Conservation (phyloP, 345 rosid species). For the Gossypium longicalyx region DNA sequence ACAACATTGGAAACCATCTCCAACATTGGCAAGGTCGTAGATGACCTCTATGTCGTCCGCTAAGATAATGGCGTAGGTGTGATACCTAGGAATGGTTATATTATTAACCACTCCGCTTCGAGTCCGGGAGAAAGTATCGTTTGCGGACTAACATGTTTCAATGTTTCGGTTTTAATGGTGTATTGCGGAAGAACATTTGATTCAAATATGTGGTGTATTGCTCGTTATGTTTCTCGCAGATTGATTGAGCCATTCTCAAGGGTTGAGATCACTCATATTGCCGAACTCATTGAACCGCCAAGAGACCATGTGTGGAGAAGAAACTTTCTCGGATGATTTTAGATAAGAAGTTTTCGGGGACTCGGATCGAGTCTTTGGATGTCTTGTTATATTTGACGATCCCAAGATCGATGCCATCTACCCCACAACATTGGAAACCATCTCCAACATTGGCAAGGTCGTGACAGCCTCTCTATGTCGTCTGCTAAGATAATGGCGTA, state of each 20-base stretch:
- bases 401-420: slow-evolving; percentile 86
- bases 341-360: slow-evolving; percentile 95
- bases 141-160: background rate
- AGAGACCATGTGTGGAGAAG: slow-evolving; percentile 83
- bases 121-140: background rate
- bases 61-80: slow-evolving; percentile 59
- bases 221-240: too few relatives aligned
- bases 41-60: slow-evolving; percentile 93
- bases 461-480: slow-evolving; percentile 81
- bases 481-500: slow-evolving; percentile 88
- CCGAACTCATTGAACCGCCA: slow-evolving; percentile 70
- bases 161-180: background rate
- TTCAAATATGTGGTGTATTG: background rate
- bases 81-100: background rate
- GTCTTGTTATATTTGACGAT: slow-evolving; percentile 84
- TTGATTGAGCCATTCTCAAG: slow-evolving; percentile 92
- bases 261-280: slow-evolving; percentile 83
- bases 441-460: slow-evolving; percentile 85
- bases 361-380: slow-evolving; percentile 91
- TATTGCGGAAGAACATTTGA: background rate
- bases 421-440: slow-evolving; percentile 81
- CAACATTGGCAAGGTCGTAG: slow-evolving; percentile 91
- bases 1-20: slow-evolving; percentile 87
- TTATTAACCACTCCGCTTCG: background rate
- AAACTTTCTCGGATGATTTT: slow-evolving; percentile 92